Percentiles rank a stretch among this genome's conserved stretches.
phyloP scores from a whole-genome alignment of 257 asterid genomes.

The Solanum stenotomum region DNA sequence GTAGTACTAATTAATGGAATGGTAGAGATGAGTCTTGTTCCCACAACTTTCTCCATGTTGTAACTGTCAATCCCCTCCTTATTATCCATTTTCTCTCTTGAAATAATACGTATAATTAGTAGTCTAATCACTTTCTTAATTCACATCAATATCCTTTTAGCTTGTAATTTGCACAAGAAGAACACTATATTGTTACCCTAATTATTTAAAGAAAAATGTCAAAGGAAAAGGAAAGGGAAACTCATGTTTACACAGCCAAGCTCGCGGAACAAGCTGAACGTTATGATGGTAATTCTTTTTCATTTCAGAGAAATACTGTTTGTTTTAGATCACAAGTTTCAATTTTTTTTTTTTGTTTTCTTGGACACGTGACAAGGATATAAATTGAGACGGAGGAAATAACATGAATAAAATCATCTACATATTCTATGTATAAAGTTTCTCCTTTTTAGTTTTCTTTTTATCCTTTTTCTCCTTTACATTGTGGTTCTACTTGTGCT shows the following conservation, averaged over 20 bases:
- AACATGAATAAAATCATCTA: neutral
- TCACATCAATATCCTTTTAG: neutral
- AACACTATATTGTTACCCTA: neutral
- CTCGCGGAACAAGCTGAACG: neutral
- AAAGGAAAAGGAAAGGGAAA: slow-evolving; percentile 55
- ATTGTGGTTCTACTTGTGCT: neutral
- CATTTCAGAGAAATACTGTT: neutral
- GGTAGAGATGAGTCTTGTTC: neutral
- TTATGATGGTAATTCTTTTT: neutral
- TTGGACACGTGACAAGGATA: neutral
- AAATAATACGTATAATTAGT: neutral
- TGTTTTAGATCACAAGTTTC: neutral
- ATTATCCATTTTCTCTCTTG: neutral
- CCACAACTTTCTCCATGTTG: neutral
- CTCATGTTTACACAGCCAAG: neutral
- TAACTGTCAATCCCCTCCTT: neutral
- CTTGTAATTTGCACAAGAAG: neutral
- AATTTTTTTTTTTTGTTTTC: neutral
- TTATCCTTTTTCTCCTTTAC: neutral
- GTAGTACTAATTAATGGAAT: neutral
- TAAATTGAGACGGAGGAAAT: neutral
- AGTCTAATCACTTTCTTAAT: neutral
- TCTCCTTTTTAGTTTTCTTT: neutral
- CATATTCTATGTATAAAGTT: neutral
- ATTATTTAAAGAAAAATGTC: slow-evolving; percentile 25